A percentile compares a stretch with the other conserved stretches of the same genome.
Evolutionary conservation across 306 rosid species (phyloP).

Genomic region (Vigna nakashimae): DNA sequence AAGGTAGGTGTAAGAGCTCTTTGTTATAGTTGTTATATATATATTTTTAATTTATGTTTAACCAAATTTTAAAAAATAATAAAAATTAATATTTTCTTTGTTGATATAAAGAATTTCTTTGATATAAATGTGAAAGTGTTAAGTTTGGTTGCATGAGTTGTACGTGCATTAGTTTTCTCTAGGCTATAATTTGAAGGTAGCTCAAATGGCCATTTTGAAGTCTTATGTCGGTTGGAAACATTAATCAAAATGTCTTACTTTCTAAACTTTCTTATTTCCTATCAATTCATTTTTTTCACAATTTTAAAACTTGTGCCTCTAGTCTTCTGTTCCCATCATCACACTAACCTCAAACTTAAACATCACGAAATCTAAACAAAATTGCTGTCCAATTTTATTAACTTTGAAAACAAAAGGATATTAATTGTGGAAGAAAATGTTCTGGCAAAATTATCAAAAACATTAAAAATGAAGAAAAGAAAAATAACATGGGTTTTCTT

Average conservation of each 20-base stretch:
- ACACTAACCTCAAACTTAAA: constrained; percentile 10
- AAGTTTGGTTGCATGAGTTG: constrained; percentile 25
- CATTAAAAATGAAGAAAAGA: background rate
- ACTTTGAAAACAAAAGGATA: background rate
- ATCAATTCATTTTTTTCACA: background rate
- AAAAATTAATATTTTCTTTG: too few species aligned
- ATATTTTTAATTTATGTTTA: too few species aligned
- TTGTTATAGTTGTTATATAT: too few species aligned
- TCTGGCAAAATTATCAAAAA: background rate
- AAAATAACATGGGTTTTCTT: background rate
- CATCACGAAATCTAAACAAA: constrained; percentile 31
- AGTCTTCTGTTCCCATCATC: background rate
- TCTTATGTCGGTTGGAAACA: constrained; percentile 33
- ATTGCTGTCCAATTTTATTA: background rate
- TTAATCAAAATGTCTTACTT: constrained; percentile 40
- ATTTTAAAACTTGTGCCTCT: background rate
- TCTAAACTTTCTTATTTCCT: constrained; percentile 26
- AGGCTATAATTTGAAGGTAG: constrained; percentile 37
- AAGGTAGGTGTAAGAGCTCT: too few species aligned
- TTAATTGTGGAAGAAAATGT: background rate
- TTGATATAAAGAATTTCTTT: too few species aligned
- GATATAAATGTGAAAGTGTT: background rate
- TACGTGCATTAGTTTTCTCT: constrained; percentile 31
- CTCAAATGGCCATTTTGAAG: constrained; percentile 41
- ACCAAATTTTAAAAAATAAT: too few species aligned